These are phyloP conservation scores for Phoma sp. DNA, from an alignment of 2,329 filamentous ascomycete genomes.

Conservation along the genomic window DNA sequence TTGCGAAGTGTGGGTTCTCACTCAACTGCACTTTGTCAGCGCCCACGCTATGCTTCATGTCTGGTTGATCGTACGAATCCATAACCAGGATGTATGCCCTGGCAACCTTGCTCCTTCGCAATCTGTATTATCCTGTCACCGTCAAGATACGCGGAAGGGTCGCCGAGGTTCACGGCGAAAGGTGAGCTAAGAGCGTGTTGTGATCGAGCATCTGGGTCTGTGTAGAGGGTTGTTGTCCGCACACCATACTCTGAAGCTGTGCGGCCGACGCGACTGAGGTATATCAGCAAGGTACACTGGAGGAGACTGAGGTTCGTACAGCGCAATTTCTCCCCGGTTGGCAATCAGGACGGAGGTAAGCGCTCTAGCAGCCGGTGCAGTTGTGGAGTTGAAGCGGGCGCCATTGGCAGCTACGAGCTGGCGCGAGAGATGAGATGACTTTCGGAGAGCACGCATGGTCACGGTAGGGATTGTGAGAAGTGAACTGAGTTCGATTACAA, in stretches of 20 bases:
- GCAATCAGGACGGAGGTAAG: slow-evolving; percentile 87
- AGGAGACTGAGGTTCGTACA: slow-evolving; percentile 54
- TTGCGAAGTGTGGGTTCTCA: slow-evolving; percentile 91
- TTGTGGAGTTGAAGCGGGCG: slow-evolving; percentile 41
- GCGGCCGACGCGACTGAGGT: slow-evolving; percentile 73
- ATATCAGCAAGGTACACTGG: slow-evolving; percentile 9
- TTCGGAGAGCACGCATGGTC: slow-evolving; percentile 46
- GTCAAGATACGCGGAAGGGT: slow-evolving; percentile 87
- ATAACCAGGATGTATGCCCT: slow-evolving; percentile 94
- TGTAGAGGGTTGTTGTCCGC: slow-evolving; percentile 92
- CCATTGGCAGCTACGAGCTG: slow-evolving; percentile 42
- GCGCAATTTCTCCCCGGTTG: slow-evolving; percentile 94
- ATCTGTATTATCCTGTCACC: slow-evolving; percentile 89
- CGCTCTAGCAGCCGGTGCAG: slow-evolving; percentile 43
- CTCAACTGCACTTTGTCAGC: slow-evolving; percentile 61
- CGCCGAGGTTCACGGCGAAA: slow-evolving; percentile 82
- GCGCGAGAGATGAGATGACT: slow-evolving; percentile 43
- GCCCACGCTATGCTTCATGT: neutral
- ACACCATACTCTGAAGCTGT: slow-evolving; percentile 91
- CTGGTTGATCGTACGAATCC: slow-evolving; percentile 66
- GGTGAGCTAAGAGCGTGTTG: slow-evolving; percentile 89
- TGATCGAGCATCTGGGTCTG: slow-evolving; percentile 82
- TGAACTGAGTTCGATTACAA: slow-evolving; percentile 18
- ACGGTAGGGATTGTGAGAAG: slow-evolving; percentile 20
- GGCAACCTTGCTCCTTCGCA: slow-evolving; percentile 83